Base-by-base conservation (phyloP, 352 stramenopile genomes). In the Bremia lactucae region DNA sequence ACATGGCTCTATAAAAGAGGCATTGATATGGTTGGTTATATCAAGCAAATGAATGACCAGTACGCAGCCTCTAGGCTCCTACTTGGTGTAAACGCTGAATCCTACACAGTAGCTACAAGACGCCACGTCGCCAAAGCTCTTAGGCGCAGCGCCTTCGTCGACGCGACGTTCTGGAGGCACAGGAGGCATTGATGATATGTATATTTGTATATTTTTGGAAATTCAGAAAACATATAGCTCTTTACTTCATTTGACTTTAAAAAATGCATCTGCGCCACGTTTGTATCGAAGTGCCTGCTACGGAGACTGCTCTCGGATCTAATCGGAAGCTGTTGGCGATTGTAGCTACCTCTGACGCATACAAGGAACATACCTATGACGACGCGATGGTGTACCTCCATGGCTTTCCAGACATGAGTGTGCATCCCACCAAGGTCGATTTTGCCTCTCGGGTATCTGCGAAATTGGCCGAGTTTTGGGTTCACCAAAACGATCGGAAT, bases 41-140 rank as follows among this genome's bases (percentile, higher is more conserved):
- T 44, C 18, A 38, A 21, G 10, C 46, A 35, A 9, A 14, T 22
- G 11, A 10, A 4, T 3, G 9, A 8, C 26, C 34, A 21, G 22
- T 45, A 31, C 11, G 13, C 3, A 19, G 4, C 9, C 14, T 25
- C 15, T 28, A 47, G 28, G 3, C 15, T 25, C 61, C 36, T 52
- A 85, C 72, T 65, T 78, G 45, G 62, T 85, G 65, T 85, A 85
- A 6, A 85, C 61, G 31, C 67, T 77, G 24, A 85, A 39, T 33
- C 72, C 72, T 5, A 85, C 29, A 42, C 72, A 85, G 49, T 74
- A 72, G 36, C 28, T 72, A 62, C 72, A 84, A 1, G 55, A 42
- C 0, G 49, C 53, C 1, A 23, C 31, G 14, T 53, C 46, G 2
- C 49, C 24, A 5, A 22, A 22, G 13, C 16, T 24, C 11, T 23